Evolutionary conservation across 2,329 filamentous ascomycete genomes (phyloP), one percentile per base, ranked within the genome.

Genomic region (Sphaerulina populicola): DNA sequence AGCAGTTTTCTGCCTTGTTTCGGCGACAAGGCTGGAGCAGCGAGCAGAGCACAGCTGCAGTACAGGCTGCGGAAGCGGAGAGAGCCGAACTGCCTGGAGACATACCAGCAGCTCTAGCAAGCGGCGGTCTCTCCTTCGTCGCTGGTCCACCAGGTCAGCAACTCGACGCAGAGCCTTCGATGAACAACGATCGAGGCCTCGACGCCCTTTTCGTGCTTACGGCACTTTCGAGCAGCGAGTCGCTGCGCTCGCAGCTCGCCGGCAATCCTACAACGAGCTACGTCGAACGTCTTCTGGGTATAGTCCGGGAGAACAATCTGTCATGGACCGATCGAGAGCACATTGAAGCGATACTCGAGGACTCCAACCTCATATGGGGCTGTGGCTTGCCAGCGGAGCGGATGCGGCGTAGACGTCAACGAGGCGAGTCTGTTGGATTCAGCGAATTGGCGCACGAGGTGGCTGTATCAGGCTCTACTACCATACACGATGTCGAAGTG

Each of bases 1-100:
- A 66, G 29, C 57, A 65, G 44, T 66, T 64, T 46, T 63, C 65
- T 44, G 49, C 55, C n/a, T 45, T 64, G 56, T 51, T 66, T 7
- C 53, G 61, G 36, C 52, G 54, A 3, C 64, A 66, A 39, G 58
- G 59, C 15, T 57, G 61, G 55, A 56, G 46, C 21, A 58, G 59
- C 12, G 43, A 50, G 18, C 33, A 27, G 27, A 37, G 37, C 37
- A 23, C 45, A 29, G 45, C 37, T 35, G 38, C 18, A 27, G 14
- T 37, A 41, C 33, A 27, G 30, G 36, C 37, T 21, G 23, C 29
- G 11, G 45, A 33, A 40, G 27, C 29, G 21, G 23, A 27, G n/a
- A 30, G 36, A 39, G 40, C 27, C 29, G 46, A 48, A 14, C 18
- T 51, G 5, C 42, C 49, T 11, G 23, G 33, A 21, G 37, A 51